Evolutionary conservation across 1,284 basidiomycete genomes (phyloP).

Genomic region (Tausonia pullulans): DNA sequence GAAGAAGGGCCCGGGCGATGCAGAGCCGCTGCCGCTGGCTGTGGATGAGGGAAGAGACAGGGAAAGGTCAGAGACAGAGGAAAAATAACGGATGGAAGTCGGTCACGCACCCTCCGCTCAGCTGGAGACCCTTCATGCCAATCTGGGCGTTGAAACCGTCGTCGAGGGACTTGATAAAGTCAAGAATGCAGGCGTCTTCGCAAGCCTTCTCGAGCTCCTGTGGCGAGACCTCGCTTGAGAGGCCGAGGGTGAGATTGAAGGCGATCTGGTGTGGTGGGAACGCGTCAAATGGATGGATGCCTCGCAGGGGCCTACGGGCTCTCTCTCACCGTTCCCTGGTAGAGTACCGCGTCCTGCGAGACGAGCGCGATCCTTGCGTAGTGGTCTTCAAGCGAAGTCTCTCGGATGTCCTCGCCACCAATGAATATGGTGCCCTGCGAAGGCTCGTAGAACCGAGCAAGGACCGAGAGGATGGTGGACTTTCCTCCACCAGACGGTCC

Average conservation of each 20-base stretch:
- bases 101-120: constrained; percentile 30
- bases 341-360: constrained; percentile 38
- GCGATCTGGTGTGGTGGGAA: neutral
- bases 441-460: constrained; percentile 38
- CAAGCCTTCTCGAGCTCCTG: constrained; percentile 8
- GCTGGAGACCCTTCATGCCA: constrained; percentile 35
- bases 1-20: constrained; percentile 36
- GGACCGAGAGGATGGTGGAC: constrained; percentile 29
- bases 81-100: neutral
- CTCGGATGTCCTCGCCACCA: constrained; percentile 33
- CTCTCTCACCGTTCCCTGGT: constrained; percentile 27
- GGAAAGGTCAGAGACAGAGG: neutral
- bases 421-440: constrained; percentile 31
- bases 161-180: constrained; percentile 35
- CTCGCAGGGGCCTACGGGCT: too few relatives aligned
- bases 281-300: neutral
- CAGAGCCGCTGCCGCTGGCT: constrained; percentile 27
- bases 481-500: constrained; percentile 23
- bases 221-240: neutral
- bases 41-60: neutral
- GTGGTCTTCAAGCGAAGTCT: constrained; percentile 28
- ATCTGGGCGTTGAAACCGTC: constrained; percentile 36
- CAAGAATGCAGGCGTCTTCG: constrained; percentile 29
- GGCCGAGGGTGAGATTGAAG: constrained; percentile 15
- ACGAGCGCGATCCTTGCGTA: constrained; percentile 36